phyloP scores from a whole-genome alignment of 306 rosid genomes.

The Nissolia schottii region DNA sequence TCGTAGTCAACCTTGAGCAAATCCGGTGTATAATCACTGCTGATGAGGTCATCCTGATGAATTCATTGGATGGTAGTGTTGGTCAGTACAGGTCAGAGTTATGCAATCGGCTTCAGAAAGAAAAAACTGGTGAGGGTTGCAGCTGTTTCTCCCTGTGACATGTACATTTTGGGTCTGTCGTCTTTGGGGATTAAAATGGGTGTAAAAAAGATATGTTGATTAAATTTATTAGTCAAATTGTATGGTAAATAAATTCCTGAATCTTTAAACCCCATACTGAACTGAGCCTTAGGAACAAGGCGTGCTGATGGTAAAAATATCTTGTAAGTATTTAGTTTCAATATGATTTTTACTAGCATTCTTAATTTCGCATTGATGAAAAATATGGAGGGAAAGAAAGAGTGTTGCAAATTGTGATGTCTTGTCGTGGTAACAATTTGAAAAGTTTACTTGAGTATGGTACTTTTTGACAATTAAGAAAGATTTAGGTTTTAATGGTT shows the following conservation, averaged over 20 bases:
- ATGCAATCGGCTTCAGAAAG: conserved; percentile 72
- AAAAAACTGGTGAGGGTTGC: conserved; percentile 56
- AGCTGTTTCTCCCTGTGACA: conserved; percentile 14
- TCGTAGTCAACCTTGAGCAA: conserved; percentile 93
- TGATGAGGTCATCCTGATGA: conserved; percentile 87
- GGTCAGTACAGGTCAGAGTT: conserved; percentile 65
- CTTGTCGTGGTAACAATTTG: not conserved
- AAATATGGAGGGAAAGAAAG: conserved; percentile 1
- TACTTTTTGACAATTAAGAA: not conserved
- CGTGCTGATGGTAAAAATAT: not conserved
- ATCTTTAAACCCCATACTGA: not conserved
- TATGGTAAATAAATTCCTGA: not conserved
- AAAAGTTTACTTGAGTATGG: conserved; percentile 8
- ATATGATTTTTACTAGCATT: not conserved
- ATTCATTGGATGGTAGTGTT: conserved; percentile 81
- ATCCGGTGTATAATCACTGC: conserved; percentile 91
- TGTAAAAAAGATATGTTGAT: not conserved
- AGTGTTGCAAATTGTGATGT: not conserved
- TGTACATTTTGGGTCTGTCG: not conserved
- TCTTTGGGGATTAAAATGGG: not conserved
- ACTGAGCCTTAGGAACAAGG: not conserved
- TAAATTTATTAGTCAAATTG: not conserved
- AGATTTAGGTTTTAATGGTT: not conserved
- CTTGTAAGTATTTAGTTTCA: not conserved
- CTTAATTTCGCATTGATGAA: not conserved